These are phyloP conservation scores for Candida railenensis DNA, from an alignment of 805 yeast species.

Conservation along the genomic window DNA sequence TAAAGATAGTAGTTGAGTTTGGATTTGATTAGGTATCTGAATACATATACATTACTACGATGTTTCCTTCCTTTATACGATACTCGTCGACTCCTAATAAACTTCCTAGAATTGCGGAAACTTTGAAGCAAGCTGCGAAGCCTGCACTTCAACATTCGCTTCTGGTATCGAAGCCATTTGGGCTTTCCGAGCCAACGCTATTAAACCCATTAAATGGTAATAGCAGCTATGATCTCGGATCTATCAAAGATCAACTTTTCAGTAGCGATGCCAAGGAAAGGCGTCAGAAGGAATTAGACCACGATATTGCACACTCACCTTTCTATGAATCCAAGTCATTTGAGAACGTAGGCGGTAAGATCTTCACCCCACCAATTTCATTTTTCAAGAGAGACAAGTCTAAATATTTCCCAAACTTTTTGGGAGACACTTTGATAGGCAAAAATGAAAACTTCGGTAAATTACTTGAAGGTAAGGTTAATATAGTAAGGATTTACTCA, in stretches of 20 bases:
- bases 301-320: slow-evolving; percentile 43
- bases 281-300: slow-evolving; percentile 38
- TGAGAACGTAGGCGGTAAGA: slow-evolving; percentile 77
- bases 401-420: slow-evolving; percentile 77
- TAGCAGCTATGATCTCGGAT: slow-evolving; percentile 10
- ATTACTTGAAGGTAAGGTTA: slow-evolving; percentile 49
- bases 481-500: slow-evolving; percentile 65
- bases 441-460: slow-evolving; percentile 34
- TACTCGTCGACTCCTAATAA: slow-evolving; percentile 6
- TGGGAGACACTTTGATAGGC: slow-evolving; percentile 51
- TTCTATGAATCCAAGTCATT: slow-evolving; percentile 46
- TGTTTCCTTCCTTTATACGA: neutral
- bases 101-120: slow-evolving; percentile 35
- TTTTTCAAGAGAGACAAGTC: slow-evolving; percentile 73
- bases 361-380: slow-evolving; percentile 79
- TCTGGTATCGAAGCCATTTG: slow-evolving; percentile 36
- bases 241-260: slow-evolving; percentile 24
- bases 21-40: too few relatives aligned
- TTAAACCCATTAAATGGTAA: slow-evolving; percentile 21
- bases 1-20: too few relatives aligned
- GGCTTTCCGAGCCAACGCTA: slow-evolving; percentile 29
- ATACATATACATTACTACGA: neutral
- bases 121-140: slow-evolving; percentile 36
- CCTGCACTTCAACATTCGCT: slow-evolving; percentile 35
- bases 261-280: slow-evolving; percentile 35